These are phyloP conservation scores for Zelopaecilomyces penicillatus DNA, from an alignment of 2,329 filamentous ascomycete species.

Conservation along the genomic window DNA sequence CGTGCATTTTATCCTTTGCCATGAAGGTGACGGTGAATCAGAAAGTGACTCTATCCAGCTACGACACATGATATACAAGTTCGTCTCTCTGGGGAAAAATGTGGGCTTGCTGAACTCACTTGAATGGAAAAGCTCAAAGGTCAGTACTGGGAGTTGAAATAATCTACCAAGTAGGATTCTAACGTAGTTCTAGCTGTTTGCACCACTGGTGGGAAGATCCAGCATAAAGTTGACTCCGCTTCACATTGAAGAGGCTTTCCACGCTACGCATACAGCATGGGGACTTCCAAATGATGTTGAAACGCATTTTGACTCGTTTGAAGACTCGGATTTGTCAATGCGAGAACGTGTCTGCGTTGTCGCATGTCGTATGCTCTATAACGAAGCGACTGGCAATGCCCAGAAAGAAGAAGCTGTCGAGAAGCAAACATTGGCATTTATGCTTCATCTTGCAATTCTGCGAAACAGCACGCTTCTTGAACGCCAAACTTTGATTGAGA, in stretches of 20 bases:
- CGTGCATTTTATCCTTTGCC: conserved; percentile 60
- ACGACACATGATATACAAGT: conserved; percentile 42
- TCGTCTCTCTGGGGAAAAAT: conserved; percentile 38
- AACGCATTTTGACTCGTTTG: background rate
- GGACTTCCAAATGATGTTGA: background rate
- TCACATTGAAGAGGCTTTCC: background rate
- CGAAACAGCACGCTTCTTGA: conserved; percentile 6
- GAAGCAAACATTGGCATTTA: conserved; percentile 4
- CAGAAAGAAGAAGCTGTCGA: background rate
- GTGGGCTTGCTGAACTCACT: conserved; percentile 5
- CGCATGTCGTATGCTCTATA: background rate
- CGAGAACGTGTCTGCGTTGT: conserved; percentile 5
- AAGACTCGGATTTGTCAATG: background rate
- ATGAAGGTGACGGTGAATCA: conserved; percentile 45
- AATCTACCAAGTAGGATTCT: background rate
- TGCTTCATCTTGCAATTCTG: conserved; percentile 7
- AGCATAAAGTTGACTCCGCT: background rate
- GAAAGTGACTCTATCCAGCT: conserved; percentile 2
- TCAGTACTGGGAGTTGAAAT: background rate
- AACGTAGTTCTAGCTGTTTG: conserved; percentile 3
- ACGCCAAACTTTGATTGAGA: conserved; percentile 5
- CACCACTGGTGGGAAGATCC: conserved; percentile 5
- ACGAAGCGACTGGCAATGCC: background rate
- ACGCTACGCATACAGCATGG: background rate
- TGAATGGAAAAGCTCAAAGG: conserved; percentile 8